These are phyloP conservation scores for Hevea brasiliensis DNA, from an alignment of 345 rosid species.

Conservation along the genomic window DNA sequence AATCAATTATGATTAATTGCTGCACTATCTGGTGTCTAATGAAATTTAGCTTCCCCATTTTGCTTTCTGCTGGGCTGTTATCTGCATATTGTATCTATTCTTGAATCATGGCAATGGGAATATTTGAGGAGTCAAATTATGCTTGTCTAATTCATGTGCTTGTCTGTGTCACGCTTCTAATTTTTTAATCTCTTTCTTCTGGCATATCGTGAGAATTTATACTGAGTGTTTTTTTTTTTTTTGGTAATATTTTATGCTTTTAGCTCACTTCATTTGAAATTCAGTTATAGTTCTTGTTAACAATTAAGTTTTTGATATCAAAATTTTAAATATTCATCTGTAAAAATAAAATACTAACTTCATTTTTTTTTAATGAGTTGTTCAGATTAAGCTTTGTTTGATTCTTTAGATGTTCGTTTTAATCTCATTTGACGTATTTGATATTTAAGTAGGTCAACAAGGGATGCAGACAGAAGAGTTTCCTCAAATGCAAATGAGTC, in stretches of 20 bases:
- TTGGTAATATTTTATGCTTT: not conserved
- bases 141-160: not conserved
- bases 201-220: slow-evolving; percentile 3
- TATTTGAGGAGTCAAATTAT: not conserved
- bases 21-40: not conserved
- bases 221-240: not conserved
- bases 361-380: not conserved
- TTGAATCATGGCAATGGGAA: not conserved
- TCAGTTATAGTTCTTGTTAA: not conserved
- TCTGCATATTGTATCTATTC: not conserved
- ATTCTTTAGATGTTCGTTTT: slow-evolving; percentile 1
- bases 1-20: not conserved
- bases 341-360: not conserved
- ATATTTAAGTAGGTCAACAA: slow-evolving; percentile 42
- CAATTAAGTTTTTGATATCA: not conserved
- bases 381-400: not conserved
- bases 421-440: slow-evolving; percentile 2
- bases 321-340: not conserved
- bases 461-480: slow-evolving; percentile 36
- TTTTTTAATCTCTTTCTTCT: not conserved
- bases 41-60: not conserved
- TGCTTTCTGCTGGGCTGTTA: not conserved
- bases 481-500: slow-evolving; percentile 42
- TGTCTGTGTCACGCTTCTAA: not conserved
- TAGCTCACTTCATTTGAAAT: not conserved